Percentiles rank a stretch among this genome's conserved stretches.
phyloP scores from a whole-genome alignment of 2,329 filamentous ascomycete species.

The Teratosphaeria nubilosa region DNA sequence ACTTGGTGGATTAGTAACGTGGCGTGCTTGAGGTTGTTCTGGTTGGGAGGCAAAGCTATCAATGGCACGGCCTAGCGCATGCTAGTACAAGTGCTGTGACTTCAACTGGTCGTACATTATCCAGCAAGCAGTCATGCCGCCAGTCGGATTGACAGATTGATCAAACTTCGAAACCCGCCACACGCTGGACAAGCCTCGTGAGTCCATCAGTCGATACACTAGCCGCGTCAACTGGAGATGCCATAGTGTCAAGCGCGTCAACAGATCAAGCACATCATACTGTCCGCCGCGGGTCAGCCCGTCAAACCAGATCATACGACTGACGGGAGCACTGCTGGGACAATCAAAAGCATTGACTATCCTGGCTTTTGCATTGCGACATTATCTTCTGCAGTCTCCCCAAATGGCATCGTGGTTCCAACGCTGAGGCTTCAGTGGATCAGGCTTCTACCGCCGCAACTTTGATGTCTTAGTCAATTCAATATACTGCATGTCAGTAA shows the following conservation, averaged over 20 bases:
- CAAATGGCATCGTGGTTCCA: no score
- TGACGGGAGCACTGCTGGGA: neutral
- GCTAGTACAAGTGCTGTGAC: no score
- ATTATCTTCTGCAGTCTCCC: no score
- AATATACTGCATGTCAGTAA: no score
- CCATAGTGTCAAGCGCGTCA: neutral
- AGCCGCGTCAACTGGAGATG: neutral
- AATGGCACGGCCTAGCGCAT: constrained; percentile 3
- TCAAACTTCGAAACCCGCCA: neutral
- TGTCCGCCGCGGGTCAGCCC: neutral
- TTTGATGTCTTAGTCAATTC: no score
- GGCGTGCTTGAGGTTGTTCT: constrained; percentile 31
- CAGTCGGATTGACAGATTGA: neutral
- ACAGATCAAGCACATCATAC: neutral
- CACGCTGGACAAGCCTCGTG: neutral
- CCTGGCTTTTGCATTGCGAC: no score
- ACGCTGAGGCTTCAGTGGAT: no score
- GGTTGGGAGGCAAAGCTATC: constrained; percentile 25
- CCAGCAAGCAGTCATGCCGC: neutral
- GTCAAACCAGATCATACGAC: neutral
- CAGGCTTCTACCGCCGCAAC: no score
- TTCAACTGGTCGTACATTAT: neutral
- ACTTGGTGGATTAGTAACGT: constrained; percentile 37
- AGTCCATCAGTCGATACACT: neutral
- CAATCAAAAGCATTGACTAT: no score